A percentile compares a stretch with the other conserved stretches of the same genome.
Evolutionary conservation across 2,329 filamentous ascomycete genomes (phyloP).

Genomic region (Aspergillus sp.): DNA sequence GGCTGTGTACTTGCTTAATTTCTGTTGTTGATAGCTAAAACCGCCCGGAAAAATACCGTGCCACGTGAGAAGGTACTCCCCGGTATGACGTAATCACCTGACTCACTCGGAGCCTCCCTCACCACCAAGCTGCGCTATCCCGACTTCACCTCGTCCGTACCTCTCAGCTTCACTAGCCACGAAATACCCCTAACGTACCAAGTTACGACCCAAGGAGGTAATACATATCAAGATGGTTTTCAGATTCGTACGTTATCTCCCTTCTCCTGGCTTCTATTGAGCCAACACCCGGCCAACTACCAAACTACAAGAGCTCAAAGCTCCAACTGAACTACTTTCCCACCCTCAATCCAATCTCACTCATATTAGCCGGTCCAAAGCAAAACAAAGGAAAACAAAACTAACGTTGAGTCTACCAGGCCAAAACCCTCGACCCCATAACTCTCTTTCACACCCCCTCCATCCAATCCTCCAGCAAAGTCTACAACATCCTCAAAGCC

Average conservation of each 20-base stretch:
- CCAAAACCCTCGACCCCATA: slow-evolving; percentile 82
- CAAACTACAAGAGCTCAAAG: too few relatives aligned
- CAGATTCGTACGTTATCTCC: slow-evolving; percentile 20
- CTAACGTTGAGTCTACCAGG: slow-evolving; percentile 48
- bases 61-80: background rate
- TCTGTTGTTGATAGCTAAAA: background rate
- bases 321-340: background rate
- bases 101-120: background rate
- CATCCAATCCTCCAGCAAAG: slow-evolving; percentile 69
- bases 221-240: slow-evolving; percentile 21
- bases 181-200: background rate
- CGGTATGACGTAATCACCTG: background rate
- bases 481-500: slow-evolving; percentile 77
- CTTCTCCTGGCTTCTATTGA: background rate
- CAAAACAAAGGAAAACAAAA: background rate
- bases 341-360: background rate
- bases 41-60: background rate
- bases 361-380: too few relatives aligned
- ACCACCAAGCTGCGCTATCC: background rate
- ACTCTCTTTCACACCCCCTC: slow-evolving; percentile 92
- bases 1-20: too few relatives aligned
- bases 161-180: background rate
- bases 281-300: too few relatives aligned
- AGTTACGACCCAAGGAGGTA: too few relatives aligned
- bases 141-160: background rate